phyloP scores from a whole-genome alignment of 2,329 filamentous ascomycete species.

The Corynespora cassiicola region DNA sequence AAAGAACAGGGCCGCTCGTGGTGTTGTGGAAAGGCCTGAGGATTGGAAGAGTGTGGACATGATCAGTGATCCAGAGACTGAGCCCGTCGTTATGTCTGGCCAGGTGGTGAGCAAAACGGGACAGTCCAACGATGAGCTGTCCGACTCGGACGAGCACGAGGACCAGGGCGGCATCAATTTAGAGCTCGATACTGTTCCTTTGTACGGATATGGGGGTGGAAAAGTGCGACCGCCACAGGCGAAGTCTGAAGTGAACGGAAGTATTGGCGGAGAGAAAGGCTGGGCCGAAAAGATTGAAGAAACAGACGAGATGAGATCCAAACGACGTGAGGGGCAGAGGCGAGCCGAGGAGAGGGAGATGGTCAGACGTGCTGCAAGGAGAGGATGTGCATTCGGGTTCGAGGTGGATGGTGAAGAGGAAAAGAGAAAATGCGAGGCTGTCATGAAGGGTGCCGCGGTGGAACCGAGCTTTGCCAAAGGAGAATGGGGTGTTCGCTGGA shows the following conservation, averaged over 20 bases:
- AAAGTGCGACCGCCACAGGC: slow-evolving; percentile 49
- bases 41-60: slow-evolving; percentile 56
- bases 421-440: slow-evolving; percentile 61
- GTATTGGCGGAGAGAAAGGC: slow-evolving; percentile 63
- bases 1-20: slow-evolving; percentile 54
- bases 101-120: too few species aligned
- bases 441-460: slow-evolving; percentile 65
- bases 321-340: slow-evolving; percentile 57
- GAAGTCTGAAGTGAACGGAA: slow-evolving; percentile 62
- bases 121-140: slow-evolving; percentile 10
- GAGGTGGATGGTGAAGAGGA: slow-evolving; percentile 26
- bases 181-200: slow-evolving; percentile 9
- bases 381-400: slow-evolving; percentile 65
- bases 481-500: slow-evolving; percentile 65
- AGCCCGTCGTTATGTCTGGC: too few species aligned
- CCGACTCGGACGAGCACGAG: slow-evolving; percentile 23
- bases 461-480: slow-evolving; percentile 68
- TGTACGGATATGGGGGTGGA: slow-evolving; percentile 36
- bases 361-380: slow-evolving; percentile 67
- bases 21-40: slow-evolving; percentile 44
- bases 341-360: slow-evolving; percentile 61
- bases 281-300: slow-evolving; percentile 60
- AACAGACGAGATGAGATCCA: slow-evolving; percentile 58
- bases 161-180: slow-evolving; percentile 18
- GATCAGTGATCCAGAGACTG: slow-evolving; percentile 34